Percentiles rank a stretch among this genome's conserved stretches.
Evolutionary conservation across 805 yeast species (phyloP).

Genomic region (Candida rishiriensis): DNA sequence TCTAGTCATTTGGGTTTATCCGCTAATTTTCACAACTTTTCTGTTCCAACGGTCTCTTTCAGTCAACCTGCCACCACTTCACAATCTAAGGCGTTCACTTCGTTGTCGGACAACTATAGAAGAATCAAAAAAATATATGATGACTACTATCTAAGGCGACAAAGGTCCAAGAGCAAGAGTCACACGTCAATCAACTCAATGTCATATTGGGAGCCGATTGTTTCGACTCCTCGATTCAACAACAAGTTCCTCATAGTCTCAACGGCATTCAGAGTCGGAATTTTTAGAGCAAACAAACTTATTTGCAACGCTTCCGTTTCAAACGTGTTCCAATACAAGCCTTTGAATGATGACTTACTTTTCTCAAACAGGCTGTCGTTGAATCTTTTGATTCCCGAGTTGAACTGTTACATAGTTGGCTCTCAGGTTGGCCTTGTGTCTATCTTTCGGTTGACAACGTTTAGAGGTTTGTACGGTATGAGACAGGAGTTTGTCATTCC

Average conservation of each 20-base stretch:
- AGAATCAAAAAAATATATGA: conserved; percentile 27
- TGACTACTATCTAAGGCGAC: conserved; percentile 22
- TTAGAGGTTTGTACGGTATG: conserved; percentile 37
- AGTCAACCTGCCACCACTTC: conserved; percentile 10
- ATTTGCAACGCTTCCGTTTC: conserved; percentile 45
- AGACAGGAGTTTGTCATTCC: conserved; percentile 43
- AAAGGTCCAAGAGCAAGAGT: conserved; percentile 17
- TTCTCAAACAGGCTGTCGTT: conserved; percentile 28
- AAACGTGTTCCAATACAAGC: conserved; percentile 33
- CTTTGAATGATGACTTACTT: conserved; percentile 33
- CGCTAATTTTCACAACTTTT: conserved; percentile 27
- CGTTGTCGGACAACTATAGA: conserved; percentile 25
- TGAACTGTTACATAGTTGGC: conserved; percentile 37
- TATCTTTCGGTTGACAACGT: conserved; percentile 37
- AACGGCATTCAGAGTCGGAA: conserved; percentile 39
- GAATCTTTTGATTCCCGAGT: conserved; percentile 32
- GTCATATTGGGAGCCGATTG: conserved; percentile 26
- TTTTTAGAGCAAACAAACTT: conserved; percentile 41
- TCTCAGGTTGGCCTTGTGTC: conserved; percentile 42
- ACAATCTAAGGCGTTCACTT: conserved; percentile 10
- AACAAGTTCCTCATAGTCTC: conserved; percentile 38
- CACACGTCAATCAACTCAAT: conserved; percentile 24
- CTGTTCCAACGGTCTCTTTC: conserved; percentile 21
- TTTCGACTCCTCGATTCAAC: conserved; percentile 17
- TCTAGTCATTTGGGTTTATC: conserved; percentile 39